These are phyloP conservation scores for Rhynchosporium graminicola DNA, from an alignment of 2,329 filamentous ascomycete genomes.

Conservation along the genomic window DNA sequence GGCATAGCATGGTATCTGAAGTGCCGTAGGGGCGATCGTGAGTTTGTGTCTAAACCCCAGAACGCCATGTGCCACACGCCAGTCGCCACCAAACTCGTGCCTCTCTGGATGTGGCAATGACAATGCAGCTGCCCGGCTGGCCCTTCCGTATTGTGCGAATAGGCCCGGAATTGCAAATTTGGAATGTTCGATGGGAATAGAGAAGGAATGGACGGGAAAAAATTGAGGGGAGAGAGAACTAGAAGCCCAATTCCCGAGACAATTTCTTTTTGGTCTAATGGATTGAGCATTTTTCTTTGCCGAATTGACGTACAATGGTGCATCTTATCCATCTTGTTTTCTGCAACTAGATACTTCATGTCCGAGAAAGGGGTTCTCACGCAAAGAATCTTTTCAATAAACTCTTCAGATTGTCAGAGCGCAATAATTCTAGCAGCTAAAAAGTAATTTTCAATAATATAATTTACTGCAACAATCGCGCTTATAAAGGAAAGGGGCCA, in stretches of 20 bases:
- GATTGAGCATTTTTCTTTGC: not conserved
- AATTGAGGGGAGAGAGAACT: not conserved
- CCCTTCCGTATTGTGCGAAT: not conserved
- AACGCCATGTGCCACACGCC: too few relatives aligned
- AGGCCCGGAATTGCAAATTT: constrained; percentile 3
- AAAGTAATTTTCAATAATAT: too few relatives aligned
- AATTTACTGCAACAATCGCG: not conserved
- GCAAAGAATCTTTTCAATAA: not conserved
- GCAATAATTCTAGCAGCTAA: not conserved
- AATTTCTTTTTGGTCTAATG: not conserved
- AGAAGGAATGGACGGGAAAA: not conserved
- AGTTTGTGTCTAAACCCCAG: too few relatives aligned
- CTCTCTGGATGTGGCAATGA: not conserved
- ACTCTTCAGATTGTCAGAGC: not conserved
- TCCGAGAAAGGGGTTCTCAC: not conserved
- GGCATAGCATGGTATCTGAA: not conserved
- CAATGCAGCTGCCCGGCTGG: not conserved
- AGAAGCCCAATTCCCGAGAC: not conserved
- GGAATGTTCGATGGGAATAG: not conserved
- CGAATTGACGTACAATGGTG: not conserved
- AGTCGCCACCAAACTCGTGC: not conserved
- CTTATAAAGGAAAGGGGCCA: not conserved
- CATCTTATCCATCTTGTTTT: not conserved
- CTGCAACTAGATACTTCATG: not conserved
- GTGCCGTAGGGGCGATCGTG: too few relatives aligned